Evolutionary conservation across 1,284 basidiomycete species (phyloP).

Genomic region (Wolfiporia cocos): DNA sequence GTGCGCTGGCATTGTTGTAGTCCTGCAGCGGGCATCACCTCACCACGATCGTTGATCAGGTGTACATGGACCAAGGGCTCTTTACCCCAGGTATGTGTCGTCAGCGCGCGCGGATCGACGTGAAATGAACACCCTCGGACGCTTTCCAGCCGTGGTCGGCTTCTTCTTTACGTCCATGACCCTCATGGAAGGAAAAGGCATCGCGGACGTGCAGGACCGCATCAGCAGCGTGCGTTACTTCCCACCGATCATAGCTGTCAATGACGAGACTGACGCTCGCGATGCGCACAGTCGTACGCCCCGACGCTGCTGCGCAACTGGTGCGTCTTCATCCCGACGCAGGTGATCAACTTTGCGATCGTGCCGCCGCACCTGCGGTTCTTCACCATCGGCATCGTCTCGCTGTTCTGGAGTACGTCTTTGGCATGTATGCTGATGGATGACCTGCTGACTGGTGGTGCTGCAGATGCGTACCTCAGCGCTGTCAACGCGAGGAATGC

Average conservation of each 20-base stretch:
- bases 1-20: too few species aligned
- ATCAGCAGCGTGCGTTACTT: slow-evolving; percentile 42
- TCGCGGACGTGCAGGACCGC: slow-evolving; percentile 47
- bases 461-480: slow-evolving; percentile 8
- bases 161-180: slow-evolving; percentile 77
- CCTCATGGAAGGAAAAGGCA: slow-evolving; percentile 60
- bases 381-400: slow-evolving; percentile 70
- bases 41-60: too few species aligned
- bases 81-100: too few species aligned
- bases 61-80: slow-evolving; percentile 70
- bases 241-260: too few species aligned
- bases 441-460: background rate
- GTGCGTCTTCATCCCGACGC: slow-evolving; percentile 77
- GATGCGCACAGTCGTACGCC: slow-evolving; percentile 53
- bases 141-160: slow-evolving; percentile 47
- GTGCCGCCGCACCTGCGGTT: slow-evolving; percentile 81
- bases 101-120: too few species aligned
- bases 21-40: too few species aligned
- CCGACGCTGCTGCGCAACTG: slow-evolving; percentile 72
- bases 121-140: too few species aligned
- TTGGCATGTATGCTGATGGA: background rate
- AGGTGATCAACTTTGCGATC: slow-evolving; percentile 76
- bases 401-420: slow-evolving; percentile 82
- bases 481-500: slow-evolving; percentile 9
- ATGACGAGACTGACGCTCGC: too few species aligned